Evolutionary conservation across 2,329 filamentous ascomycete species (phyloP).

Genomic region (Neofusicoccum umdonicola): DNA sequence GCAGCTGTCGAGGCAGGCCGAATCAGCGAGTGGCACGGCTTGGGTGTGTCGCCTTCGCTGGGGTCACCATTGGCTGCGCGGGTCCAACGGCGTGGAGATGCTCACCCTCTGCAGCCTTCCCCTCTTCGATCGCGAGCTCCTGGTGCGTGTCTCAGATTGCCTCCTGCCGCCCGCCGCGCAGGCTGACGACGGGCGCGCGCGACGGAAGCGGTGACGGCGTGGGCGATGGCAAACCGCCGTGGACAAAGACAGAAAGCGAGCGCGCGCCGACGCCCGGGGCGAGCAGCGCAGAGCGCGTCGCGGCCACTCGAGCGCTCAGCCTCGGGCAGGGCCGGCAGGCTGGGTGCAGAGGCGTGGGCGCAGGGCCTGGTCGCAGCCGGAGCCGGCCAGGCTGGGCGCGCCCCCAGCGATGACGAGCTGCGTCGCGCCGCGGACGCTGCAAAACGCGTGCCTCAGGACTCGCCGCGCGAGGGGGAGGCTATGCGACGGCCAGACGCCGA

Average conservation of each 20-base stretch:
- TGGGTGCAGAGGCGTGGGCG: background rate
- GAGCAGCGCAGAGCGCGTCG: background rate
- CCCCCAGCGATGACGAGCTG: background rate
- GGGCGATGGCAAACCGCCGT: background rate
- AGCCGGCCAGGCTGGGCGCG: background rate
- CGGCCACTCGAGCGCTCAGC: background rate
- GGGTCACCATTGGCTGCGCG: slow-evolving; percentile 19
- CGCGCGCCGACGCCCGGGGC: background rate
- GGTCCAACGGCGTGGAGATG: slow-evolving; percentile 18
- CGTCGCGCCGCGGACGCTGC: background rate
- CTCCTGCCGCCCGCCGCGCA: slow-evolving; percentile 1
- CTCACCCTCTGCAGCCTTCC: slow-evolving; percentile 15
- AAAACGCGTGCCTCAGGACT: background rate
- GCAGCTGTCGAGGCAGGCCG: slow-evolving; percentile 17
- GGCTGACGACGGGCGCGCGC: slow-evolving; percentile 10
- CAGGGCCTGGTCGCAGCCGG: slow-evolving; percentile 6
- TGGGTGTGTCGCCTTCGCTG: slow-evolving; percentile 10
- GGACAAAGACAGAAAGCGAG: background rate
- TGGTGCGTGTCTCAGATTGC: slow-evolving; percentile 9
- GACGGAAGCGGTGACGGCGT: slow-evolving; percentile 6
- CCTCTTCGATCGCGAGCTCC: slow-evolving; percentile 12
- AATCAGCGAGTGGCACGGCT: slow-evolving; percentile 20
- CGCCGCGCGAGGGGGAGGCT: background rate
- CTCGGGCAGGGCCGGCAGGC: slow-evolving; percentile 3
- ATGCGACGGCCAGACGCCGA: slow-evolving; percentile 3